phyloP scores from a whole-genome alignment of 164 flowering plant species.

The Umbilicus rupestris region DNA sequence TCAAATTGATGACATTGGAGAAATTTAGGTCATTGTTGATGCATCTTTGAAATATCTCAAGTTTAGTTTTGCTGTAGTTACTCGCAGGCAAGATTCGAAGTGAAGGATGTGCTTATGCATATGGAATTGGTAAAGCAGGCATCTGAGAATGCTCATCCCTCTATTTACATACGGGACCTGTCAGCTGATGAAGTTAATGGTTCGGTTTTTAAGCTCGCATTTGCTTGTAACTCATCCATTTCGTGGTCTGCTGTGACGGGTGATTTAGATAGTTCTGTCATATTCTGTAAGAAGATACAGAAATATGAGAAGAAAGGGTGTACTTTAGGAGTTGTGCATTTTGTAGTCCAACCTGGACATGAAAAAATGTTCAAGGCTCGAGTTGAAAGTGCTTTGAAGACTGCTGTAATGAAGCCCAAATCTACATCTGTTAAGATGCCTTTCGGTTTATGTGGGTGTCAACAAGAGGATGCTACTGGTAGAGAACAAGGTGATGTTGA shows the following conservation, averaged over 20 bases:
- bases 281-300: slow-evolving; percentile 85
- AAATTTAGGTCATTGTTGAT: neutral
- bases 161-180: slow-evolving; percentile 58
- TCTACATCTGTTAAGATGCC: slow-evolving; percentile 57
- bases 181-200: slow-evolving; percentile 42
- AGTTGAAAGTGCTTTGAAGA: slow-evolving; percentile 57
- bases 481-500: slow-evolving; percentile 44
- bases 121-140: slow-evolving; percentile 77
- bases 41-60: neutral
- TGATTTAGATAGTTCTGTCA: slow-evolving; percentile 54
- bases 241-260: slow-evolving; percentile 79
- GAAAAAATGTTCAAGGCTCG: slow-evolving; percentile 50
- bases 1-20: neutral
- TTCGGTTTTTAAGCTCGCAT: slow-evolving; percentile 58
- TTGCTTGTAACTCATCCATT: slow-evolving; percentile 70
- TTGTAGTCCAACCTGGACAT: slow-evolving; percentile 51
- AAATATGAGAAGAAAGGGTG: slow-evolving; percentile 82
- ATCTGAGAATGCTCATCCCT: slow-evolving; percentile 48
- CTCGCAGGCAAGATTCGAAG: slow-evolving; percentile 78
- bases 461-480: slow-evolving; percentile 52
- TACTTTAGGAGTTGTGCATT: slow-evolving; percentile 53
- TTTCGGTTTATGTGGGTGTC: slow-evolving; percentile 92
- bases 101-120: slow-evolving; percentile 91
- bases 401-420: slow-evolving; percentile 55
- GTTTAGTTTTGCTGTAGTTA: slow-evolving; percentile 38